Evolutionary conservation across 2,329 filamentous ascomycete species (phyloP).

Genomic region (Phyllosticta citribraziliensis): DNA sequence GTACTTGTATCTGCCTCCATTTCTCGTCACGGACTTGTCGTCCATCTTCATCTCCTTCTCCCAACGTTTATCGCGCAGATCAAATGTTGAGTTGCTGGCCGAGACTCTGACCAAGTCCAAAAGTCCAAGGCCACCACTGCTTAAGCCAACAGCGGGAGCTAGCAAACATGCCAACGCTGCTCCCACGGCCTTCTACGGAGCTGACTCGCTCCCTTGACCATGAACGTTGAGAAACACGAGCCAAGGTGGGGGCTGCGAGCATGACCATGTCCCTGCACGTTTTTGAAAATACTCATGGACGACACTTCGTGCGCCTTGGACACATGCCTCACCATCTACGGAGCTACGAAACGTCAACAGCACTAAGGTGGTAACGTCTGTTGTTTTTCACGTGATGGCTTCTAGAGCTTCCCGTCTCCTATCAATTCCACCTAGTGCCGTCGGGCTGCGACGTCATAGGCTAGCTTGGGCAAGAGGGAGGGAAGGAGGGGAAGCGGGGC

Average conservation of each 20-base stretch:
- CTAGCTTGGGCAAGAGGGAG: neutral
- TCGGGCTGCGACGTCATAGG: neutral
- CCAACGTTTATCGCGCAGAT: neutral
- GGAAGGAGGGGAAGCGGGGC: neutral
- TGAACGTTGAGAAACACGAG: neutral
- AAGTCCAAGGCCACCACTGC: neutral
- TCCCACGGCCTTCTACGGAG: neutral
- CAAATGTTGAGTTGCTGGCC: neutral
- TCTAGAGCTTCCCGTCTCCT: too few relatives aligned
- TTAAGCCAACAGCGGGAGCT: neutral
- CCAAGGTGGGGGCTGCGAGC: neutral
- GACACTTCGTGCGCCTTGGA: neutral
- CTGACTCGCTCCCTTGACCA: neutral
- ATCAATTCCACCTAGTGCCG: too few relatives aligned
- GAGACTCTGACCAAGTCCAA: too few relatives aligned
- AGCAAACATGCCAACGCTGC: neutral
- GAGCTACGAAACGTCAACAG: neutral
- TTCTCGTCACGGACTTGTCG: neutral
- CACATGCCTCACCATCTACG: neutral
- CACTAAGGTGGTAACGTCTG: neutral
- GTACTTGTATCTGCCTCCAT: neutral
- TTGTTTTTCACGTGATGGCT: neutral
- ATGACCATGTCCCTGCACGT: neutral
- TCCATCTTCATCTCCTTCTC: neutral
- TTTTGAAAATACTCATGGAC: neutral